Base-by-base conservation (phyloP, 2,329 filamentous ascomycete genomes). In the Didymella arachidicola region DNA sequence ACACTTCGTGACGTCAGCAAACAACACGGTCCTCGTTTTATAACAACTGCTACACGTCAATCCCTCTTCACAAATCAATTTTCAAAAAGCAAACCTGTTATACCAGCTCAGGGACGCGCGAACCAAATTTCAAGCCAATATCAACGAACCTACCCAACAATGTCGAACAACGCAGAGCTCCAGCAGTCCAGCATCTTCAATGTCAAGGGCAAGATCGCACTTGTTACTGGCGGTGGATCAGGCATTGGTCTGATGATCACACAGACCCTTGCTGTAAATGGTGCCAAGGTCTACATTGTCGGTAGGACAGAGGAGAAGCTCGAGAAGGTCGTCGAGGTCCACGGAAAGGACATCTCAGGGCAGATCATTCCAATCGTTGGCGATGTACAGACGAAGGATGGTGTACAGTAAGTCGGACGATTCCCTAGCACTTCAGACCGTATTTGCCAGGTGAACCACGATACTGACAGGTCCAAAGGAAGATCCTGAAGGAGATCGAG, bases 211-310 rank as follows among this genome's bases (percentile, higher is more conserved):
- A 76, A 75, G 58, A 72, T 77, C 7, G 79, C 79, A 10, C 66
- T 81, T 18, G 73, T 60, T 10, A 79, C 79, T 2, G 80, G 80
- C 34, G 80, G 79, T 50, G 80, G 80, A 36, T 77, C 74, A 7
- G 80, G 80, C 12, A 82, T 82, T 59, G 80, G 80, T 22, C 63
- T 82, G 56, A 82, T 82, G 80, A 71, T 76, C 39, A 77, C 76
- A 18, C 80, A 82, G 64, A 77, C 79, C 1, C 78, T 82, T 39
- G 77, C 80, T 11, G 79, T 81, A 44, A 82, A 82, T 55, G 77
- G 77, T 10, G 75, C 74, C 2, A 82, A 82, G 66, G 80, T 82
- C 25, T 82, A 83, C 68, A 81, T 82, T 61, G 75, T 78, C 19
- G 80, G 81, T 39, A 76, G 80, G 22, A 81, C 78, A 10, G 68